Base-by-base conservation (phyloP, 2,329 filamentous ascomycete genomes). In the Corynespora cassiicola region DNA sequence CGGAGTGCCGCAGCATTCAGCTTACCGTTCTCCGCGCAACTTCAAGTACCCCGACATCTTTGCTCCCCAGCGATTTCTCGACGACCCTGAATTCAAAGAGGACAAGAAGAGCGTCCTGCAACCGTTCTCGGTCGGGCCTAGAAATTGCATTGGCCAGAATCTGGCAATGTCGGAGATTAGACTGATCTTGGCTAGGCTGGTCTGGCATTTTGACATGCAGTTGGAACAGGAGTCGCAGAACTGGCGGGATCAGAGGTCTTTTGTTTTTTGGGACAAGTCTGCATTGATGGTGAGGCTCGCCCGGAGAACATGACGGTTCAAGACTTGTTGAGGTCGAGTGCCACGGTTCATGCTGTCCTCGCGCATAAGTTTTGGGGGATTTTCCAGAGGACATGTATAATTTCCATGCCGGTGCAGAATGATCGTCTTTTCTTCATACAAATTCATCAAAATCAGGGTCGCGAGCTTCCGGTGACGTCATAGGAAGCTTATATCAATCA, bases 191-290 rank as follows among this genome's bases (percentile, higher is more conserved):
- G 50, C 56, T 4, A 59, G 60, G n/a, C 18, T 68, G 4, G 23
- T 70, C 12, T 69, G 54, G 52, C 37, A 64, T 33, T 71, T 66
- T 30, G 67, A 71, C 16, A 25, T 71, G 4, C 46, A 61, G 23
- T 45, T 69, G 1, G 36, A 39, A 6, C 32, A 47, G 8, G 52
- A 58, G 30, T 39, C 37, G 10, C 12, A 25, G 4, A 32, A 47
- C 11, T 55, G 47, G 55, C 32, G 42, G 3, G 28, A 58, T 3
- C 66, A 70, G 39, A 56, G 56, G 24, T 52, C 55, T 3, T 68
- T 58, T 20, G 42, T 56, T 3, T 36, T 68, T 19, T 71, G 68
- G 68, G 45, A 54, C 24, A 60, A 63, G 23, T 47, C 45, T 11
- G 35, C 46, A 14, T 29, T 71, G 28, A 56, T 51, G 47, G 52